Evolutionary conservation across 257 asterid genomes (phyloP), one percentile per base, ranked within the genome.

Genomic region (Gentiana macrophylla): DNA sequence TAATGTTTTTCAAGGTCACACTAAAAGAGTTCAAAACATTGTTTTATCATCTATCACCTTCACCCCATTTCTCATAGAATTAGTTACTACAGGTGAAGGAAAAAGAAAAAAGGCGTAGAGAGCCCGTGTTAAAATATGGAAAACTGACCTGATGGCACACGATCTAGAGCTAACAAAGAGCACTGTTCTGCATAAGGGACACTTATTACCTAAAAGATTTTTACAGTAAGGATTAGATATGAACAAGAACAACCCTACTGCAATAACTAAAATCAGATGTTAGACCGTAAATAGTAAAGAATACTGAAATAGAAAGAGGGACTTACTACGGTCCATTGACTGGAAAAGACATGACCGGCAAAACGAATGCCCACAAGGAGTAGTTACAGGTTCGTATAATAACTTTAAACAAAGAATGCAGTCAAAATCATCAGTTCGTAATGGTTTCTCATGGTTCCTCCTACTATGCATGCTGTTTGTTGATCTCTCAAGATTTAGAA

Each of bases 361-460:
- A 72, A 85, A 92, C 48, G 99, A 85, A 78, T 92, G 99, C 56
- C 99, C 99, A 63, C 99, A 92, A 48, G 99, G 89, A 72, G 97
- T 92, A 59, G 99, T 88, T 50, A 86, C 46, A 52, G 99, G 97
- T 71, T 92, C 95, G 60, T 74, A 92, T 61, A 92, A 73, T 67
- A 92, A 69, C 80, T 86, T 88, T 75, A 92, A 72, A 63, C 99
- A 92, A 59, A 92, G 79, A 60, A 97, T 88, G 71, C 99, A 92
- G 74, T 92, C 97, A 66, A 85, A 92, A 61, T 92, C 97, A 80
- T 89, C 99, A 64, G 84, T 81, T 1, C 88, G 92, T 35, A 75
- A 79, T 62, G 89, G 80, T 57, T 55, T 79, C 59, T 63, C 80
- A 61, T 74, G 79, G 70, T 59, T 81, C 76, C 85, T 84, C 78